Base-by-base conservation (phyloP, 2,329 filamentous ascomycete species). In the Cadophora luteo-olivacea region DNA sequence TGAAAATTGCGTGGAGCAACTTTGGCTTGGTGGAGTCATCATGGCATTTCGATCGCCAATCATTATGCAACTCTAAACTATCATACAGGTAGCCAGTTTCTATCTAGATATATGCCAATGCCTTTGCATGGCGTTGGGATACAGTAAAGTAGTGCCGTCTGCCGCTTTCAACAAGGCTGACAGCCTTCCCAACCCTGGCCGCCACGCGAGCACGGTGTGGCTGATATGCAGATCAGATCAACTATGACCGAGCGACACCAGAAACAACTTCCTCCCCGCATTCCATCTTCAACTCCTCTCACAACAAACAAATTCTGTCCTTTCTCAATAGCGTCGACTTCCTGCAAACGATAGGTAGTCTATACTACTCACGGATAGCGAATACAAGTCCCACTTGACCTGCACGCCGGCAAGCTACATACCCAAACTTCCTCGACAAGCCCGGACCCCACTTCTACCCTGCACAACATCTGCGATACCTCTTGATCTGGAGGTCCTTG, bases 321-420 rank as follows among this genome's bases (percentile, higher is more conserved):
- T 9, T 33, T 61, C 24, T 14, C n/a, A 25, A 24, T 14, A 19
- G 24, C 16, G 12, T 36, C 24, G 36, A n/a, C 36, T 25, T 24
- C 57, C 25, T 60, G 55, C 55, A 45, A 36, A 29, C 9, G 12
- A 25, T n/a, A 7, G 2, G 3, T 22, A 12, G 3, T 24, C 11
- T 29, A 29, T 11, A n/a, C 38, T 45, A 24, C 22, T 48, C n/a
- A 32, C 22, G 4, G 3, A 48, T 12, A 32, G 33, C 16, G 36
- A 61, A 61, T 48, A 45, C 41, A 45, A 45, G 41, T 45, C 41
- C 41, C 12, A 45, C 41, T 24, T 61, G 32, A 58, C 14, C n/a
- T 25, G 57, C 33, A n/a, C 38, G 57, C 65, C 69, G 70, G 66
- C 36, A 72, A 64, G 25, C 32, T 51, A 67, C 71, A 72, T 68